Conservation (phyloP, 345 rosid species). For the Carallia pectinifolia region DNA sequence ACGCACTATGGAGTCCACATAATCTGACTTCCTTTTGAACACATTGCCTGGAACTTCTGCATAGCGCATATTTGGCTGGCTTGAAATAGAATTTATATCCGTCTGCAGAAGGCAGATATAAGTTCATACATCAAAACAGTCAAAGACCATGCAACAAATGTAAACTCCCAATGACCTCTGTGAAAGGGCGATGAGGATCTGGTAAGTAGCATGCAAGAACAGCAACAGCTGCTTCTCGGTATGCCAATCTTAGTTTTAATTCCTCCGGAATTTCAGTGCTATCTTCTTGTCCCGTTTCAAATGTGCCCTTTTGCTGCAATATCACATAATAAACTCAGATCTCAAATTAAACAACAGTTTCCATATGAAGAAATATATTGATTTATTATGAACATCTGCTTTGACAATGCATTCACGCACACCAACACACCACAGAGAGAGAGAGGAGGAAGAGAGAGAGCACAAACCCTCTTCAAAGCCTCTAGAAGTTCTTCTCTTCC, state of each 20-base stretch:
- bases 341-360: conserved; percentile 4
- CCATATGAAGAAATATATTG: not conserved
- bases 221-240: conserved; percentile 95
- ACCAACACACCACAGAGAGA: not conserved
- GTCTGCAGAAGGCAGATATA: conserved; percentile 52
- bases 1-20: conserved; percentile 72
- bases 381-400: not conserved
- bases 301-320: conserved; percentile 91
- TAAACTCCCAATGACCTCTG: conserved; percentile 45
- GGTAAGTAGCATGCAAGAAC: conserved; percentile 87
- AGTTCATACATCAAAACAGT: conserved; percentile 9
- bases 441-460: conserved; percentile 3
- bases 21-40: conserved; percentile 71
- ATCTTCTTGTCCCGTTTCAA: conserved; percentile 95
- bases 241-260: conserved; percentile 77
- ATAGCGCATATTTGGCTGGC: conserved; percentile 78
- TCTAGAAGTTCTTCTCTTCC: conserved; percentile 89
- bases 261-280: conserved; percentile 81
- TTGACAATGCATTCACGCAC: no score
- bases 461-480: conserved; percentile 81
- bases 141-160: conserved; percentile 9
- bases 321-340: conserved; percentile 16
- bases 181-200: conserved; percentile 68
- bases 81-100: conserved; percentile 65
- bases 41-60: conserved; percentile 60